Base-by-base conservation (phyloP, 225 moss, liverwort and hornwort species). In the Physcomitrellopsis africana region DNA sequence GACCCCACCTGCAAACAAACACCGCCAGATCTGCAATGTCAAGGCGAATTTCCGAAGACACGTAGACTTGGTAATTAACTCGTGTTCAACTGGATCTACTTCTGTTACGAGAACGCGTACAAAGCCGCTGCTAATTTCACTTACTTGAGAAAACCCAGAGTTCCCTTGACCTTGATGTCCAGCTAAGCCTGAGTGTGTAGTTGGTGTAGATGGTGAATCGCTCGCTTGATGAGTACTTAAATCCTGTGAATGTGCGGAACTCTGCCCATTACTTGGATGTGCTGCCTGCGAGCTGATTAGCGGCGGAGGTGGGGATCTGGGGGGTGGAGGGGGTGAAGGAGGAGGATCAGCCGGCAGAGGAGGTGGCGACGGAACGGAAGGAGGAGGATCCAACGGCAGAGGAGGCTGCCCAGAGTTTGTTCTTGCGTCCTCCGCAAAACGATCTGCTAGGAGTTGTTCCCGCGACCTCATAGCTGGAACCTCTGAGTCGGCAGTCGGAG, bases 271-370 rank as follows among this genome's bases (percentile, higher is more conserved):
- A 24, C 75, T 77, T 24, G 62, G 37, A 57, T 79, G 77, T 17
- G 72, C 54, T 27, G 73, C 60, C 64, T 80, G 79, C 5, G 75
- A 74, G 45, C 32, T 56, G 70, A 67, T 27, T 81, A 72, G 70
- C 70, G 82, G 76, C 12, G 83, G 80, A 70, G 88, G 86, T 3
- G 89, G 81, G 54, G 80, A 79, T n/a, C 65, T 66, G 17, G 91
- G 89, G 27, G 93, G 91, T 46, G 84, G 83, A 54, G 92, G 90
- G 24, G 92, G 87, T 56, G 90, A 86, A 32, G 97, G 94, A 49
- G 97, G 93, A 24, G 97, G 93, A 66, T 95, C 90, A 17, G 80
- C 79, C 58, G 94, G 94, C 47, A 91, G 83, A 47, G 93, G 93
- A 48, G 97, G 94, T 15, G 90, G 86, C 19, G 95, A 89, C 18